Conservation (phyloP, 2,329 filamentous ascomycete species). For the Fusarium sacchari region DNA sequence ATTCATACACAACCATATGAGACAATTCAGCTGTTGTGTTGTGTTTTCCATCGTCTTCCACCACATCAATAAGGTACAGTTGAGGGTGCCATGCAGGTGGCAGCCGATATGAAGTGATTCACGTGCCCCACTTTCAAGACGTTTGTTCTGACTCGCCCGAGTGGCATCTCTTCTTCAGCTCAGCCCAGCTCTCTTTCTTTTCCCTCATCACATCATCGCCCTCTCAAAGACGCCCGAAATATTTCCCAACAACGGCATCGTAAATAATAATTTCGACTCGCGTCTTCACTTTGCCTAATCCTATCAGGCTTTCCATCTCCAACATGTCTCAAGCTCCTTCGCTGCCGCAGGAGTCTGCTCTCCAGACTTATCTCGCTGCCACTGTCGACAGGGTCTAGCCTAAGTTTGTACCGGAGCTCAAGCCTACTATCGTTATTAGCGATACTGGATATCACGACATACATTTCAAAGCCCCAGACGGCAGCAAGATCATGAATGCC, state of each 20-base stretch:
- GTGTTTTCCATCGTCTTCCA: too few species aligned
- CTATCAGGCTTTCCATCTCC: background rate
- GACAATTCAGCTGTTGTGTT: too few species aligned
- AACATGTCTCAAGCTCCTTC: background rate
- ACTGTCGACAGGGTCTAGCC: background rate
- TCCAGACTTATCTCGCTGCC: rapidly evolving
- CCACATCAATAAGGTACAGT: too few species aligned
- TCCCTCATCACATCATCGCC: background rate
- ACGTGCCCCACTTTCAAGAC: background rate
- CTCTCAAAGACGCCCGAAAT: background rate
- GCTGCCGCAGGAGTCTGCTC: background rate
- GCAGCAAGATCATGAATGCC: background rate
- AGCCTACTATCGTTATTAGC: rapidly evolving
- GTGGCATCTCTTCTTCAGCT: background rate
- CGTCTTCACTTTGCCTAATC: background rate
- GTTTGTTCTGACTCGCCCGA: background rate
- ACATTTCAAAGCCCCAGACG: too few species aligned
- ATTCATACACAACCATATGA: too few species aligned
- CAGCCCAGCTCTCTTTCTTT: background rate
- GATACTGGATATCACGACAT: too few species aligned
- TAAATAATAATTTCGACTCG: rapidly evolving
- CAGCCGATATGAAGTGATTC: background rate
- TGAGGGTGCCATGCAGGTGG: too few species aligned
- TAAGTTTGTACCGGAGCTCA: background rate
- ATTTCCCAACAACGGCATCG: rapidly evolving